Conservation (phyloP, 2,329 filamentous ascomycete genomes). For the Neofusicoccum ribis region DNA sequence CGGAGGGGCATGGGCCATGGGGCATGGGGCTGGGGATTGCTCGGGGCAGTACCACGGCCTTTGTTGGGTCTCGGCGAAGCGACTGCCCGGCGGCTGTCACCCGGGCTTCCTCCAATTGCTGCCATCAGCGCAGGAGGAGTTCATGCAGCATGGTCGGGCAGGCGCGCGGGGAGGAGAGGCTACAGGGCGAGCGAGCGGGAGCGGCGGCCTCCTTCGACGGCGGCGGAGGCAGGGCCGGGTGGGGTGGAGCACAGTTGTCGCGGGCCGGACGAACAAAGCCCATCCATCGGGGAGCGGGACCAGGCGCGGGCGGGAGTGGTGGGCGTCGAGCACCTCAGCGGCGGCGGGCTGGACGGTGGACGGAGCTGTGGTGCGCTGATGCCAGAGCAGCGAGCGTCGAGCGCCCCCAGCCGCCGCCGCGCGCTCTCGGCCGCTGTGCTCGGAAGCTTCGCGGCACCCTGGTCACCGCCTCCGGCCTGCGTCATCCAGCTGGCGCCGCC, state of each 20-base stretch:
- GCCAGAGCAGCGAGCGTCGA: conserved; percentile 1
- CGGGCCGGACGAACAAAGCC: conserved; percentile 19
- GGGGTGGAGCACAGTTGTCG: conserved; percentile 11
- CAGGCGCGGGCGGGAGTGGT: not conserved
- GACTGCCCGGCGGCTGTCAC: conserved; percentile 21
- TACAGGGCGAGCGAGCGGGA: conserved; percentile 14
- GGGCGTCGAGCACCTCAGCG: conserved; percentile 15
- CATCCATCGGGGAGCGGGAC: conserved; percentile 13
- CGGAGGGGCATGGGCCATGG: not conserved
- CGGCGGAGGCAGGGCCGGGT: conserved; percentile 12
- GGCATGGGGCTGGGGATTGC: not conserved
- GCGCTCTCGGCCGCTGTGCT: conserved; percentile 12
- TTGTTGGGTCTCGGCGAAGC: conserved; percentile 20
- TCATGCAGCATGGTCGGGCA: conserved; percentile 21
- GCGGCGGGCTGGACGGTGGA: conserved; percentile 1
- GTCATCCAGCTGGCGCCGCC: conserved; percentile 14
- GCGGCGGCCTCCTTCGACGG: conserved; percentile 16
- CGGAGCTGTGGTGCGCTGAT: conserved; percentile 11
- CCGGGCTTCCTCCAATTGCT: conserved; percentile 22
- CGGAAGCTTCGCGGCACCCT: conserved; percentile 10
- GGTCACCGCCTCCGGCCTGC: conserved; percentile 13
- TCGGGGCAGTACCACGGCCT: conserved; percentile 19
- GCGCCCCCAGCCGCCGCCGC: not conserved
- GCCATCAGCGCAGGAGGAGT: conserved; percentile 19
- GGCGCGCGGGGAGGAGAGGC: conserved; percentile 3